A percentile compares a stretch with the other conserved stretches of the same genome.
phyloP scores from a whole-genome alignment of 305 asterid genomes.

The Plantago lanceolata region DNA sequence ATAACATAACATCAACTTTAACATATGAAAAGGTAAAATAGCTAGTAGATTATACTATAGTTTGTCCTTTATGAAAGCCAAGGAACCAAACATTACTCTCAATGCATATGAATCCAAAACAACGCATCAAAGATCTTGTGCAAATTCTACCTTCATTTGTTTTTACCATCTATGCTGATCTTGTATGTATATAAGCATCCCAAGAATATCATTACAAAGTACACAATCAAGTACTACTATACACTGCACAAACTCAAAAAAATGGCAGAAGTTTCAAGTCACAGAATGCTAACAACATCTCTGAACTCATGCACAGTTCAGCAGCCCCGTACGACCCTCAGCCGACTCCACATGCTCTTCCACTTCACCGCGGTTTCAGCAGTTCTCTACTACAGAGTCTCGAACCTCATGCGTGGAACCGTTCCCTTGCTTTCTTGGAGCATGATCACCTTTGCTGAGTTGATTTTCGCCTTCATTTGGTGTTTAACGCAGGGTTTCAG shows the following conservation, averaged over 20 bases:
- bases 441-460: constrained; percentile 49
- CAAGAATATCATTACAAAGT: background rate
- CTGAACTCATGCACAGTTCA: constrained; percentile 63
- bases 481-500: constrained; percentile 60
- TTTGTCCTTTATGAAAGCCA: constrained; percentile 27
- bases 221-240: background rate
- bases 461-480: constrained; percentile 59
- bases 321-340: constrained; percentile 47
- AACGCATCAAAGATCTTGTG: constrained; percentile 8
- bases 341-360: constrained; percentile 58
- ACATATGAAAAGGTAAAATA: background rate
- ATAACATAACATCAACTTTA: too few relatives aligned
- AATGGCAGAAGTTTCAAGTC: constrained; percentile 35
- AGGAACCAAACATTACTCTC: constrained; percentile 3
- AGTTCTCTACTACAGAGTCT: constrained; percentile 59
- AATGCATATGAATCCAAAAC: constrained; percentile 17
- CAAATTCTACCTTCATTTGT: constrained; percentile 35
- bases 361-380: constrained; percentile 49
- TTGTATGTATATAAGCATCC: constrained; percentile 29
- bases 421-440: constrained; percentile 52
- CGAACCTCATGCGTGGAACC: constrained; percentile 33
- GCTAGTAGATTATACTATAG: constrained; percentile 23
- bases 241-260: background rate
- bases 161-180: background rate
- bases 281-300: constrained; percentile 27